Base-by-base conservation (phyloP, 2,329 filamentous ascomycete genomes). In the Hansfordia pulvinata region DNA sequence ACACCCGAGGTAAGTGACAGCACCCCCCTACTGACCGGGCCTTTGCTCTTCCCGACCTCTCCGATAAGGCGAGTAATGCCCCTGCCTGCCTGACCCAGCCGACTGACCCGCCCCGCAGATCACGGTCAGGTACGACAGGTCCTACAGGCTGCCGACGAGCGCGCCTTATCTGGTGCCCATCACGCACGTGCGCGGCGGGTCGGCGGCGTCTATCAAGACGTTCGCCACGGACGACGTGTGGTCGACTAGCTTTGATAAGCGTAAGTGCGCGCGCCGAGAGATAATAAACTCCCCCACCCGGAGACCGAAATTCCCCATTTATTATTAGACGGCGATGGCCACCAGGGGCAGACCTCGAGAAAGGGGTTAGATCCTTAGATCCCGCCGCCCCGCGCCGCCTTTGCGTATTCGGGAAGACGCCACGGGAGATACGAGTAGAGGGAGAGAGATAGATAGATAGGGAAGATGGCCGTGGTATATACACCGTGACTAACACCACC, bases 171-270 rank as follows among this genome's bases (percentile, higher is more conserved):
- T 24, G 9, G 23, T 24, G 14, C 23, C 23, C 10, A 9, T 24
- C n/a, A 17, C 23, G 6, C 23, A 24, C 17, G 23, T 24, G 7
- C 6, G n/a, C 20, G 13, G 8, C 14, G 23, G 17, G 6, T 17
- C 13, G 7, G 7, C 9, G 14, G 6, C 4, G 14, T 24, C 23
- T 17, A 11, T 24, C 14, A 16, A 24, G n/a, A 10, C 15, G 4
- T 7, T 24, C 4, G 23, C 23, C 12, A n/a, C 23, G 6, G 23
- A 24, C 11, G 21, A 23, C 17, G 21, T 23, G n/a, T 23, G 21
- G 21, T 15, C 12, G 14, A 15, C 10, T 14, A 14, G 12, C 9
- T 23, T 23, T 10, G 11, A 14, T 10, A 14, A 23, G 6, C 17
- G 21, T 23, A 23, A n/a, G n/a, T n/a, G n/a, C n/a, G n/a, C n/a